Conservation (phyloP, 495 filamentous ascomycete genomes). For the Daldinia bambusicola region DNA sequence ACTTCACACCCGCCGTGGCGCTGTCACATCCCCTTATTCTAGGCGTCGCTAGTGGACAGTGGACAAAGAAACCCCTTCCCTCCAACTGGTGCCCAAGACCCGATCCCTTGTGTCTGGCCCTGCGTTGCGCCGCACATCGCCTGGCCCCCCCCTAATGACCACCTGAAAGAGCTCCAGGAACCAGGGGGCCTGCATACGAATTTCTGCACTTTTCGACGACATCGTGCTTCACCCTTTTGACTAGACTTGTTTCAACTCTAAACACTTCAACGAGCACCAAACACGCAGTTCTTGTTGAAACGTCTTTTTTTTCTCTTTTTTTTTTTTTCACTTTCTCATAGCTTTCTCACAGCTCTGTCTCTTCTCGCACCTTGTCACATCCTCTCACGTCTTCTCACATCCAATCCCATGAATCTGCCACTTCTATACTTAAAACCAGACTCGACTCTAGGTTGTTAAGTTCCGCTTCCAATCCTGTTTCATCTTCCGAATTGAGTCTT, state of each 20-base stretch:
- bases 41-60: conserved; percentile 11
- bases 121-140: conserved; percentile 39
- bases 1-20: conserved; percentile 26
- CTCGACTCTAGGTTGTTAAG: conserved; percentile 7
- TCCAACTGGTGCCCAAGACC: conserved; percentile 37
- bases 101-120: conserved; percentile 37
- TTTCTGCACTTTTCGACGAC: conserved; percentile 41
- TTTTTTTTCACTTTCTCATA: too few species aligned
- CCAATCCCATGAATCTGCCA: conserved; percentile 17
- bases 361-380: neutral
- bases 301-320: too few species aligned
- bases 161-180: conserved; percentile 37
- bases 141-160: conserved; percentile 28
- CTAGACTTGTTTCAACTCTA: conserved; percentile 39
- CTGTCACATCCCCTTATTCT: conserved; percentile 31
- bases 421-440: conserved; percentile 5
- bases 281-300: conserved; percentile 32
- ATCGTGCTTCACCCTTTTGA: conserved; percentile 43
- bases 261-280: conserved; percentile 26
- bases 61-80: conserved; percentile 32
- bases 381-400: neutral
- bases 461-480: conserved; percentile 13
- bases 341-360: conserved; percentile 7
- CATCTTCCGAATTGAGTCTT: neutral
- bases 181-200: conserved; percentile 34